Evolutionary conservation across 345 rosid species (phyloP).

Genomic region (Eutrema yunnanense): DNA sequence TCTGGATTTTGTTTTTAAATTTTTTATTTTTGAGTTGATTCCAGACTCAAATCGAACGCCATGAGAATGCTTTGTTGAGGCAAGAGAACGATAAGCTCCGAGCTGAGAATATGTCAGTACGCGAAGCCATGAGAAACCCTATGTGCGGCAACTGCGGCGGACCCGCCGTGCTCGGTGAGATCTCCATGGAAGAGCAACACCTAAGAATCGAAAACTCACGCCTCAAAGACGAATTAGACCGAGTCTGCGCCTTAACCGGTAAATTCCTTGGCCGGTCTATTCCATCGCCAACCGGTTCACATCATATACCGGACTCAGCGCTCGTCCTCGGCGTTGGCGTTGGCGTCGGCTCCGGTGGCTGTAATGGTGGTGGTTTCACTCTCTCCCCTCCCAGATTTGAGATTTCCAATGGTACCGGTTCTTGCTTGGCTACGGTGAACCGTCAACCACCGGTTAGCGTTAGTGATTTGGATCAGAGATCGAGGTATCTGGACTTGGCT

Average conservation of each 20-base stretch:
- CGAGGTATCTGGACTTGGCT: conserved; percentile 85
- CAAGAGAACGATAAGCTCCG: conserved; percentile 92
- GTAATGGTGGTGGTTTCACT: background rate
- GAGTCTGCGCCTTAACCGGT: conserved; percentile 80
- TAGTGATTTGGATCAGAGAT: conserved; percentile 49
- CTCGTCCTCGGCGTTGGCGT: conserved; percentile 74
- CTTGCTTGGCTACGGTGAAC: conserved; percentile 2
- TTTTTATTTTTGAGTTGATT: background rate
- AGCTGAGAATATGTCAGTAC: conserved; percentile 81
- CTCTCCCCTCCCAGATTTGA: conserved; percentile 10
- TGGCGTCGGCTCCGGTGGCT: conserved; percentile 27
- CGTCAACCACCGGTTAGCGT: conserved; percentile 25
- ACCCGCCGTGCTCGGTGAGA: conserved; percentile 72
- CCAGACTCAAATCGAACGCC: conserved; percentile 86
- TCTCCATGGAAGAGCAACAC: conserved; percentile 88
- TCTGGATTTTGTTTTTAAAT: background rate
- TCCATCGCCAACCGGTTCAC: conserved; percentile 29
- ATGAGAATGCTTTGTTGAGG: conserved; percentile 73
- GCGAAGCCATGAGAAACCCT: conserved; percentile 89
- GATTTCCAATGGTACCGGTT: conserved; percentile 34
- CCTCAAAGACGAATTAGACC: conserved; percentile 77
- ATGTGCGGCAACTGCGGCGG: conserved; percentile 88
- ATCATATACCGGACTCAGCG: conserved; percentile 56
- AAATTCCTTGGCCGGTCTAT: conserved; percentile 85
- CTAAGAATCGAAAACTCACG: conserved; percentile 80